A percentile compares a stretch with the other conserved stretches of the same genome.
Conservation (phyloP, 2,329 filamentous ascomycete genomes). For the Hypomyces perniciosus region DNA sequence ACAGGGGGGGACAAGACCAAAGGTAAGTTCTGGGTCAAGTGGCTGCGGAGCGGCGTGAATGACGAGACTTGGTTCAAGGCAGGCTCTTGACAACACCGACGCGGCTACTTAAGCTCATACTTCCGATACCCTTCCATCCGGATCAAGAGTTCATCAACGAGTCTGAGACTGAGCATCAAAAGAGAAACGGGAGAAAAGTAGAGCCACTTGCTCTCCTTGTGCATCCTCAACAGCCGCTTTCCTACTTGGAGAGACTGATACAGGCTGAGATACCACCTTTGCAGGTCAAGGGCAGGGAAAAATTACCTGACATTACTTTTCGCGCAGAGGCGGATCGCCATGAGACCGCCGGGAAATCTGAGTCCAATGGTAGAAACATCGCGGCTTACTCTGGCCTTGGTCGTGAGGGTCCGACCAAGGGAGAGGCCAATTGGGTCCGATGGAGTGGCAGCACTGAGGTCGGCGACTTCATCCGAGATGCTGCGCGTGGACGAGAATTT, state of each 20-base stretch:
- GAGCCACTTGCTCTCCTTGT: conserved; percentile 80
- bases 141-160: conserved; percentile 36
- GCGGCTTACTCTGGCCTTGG: conserved; percentile 68
- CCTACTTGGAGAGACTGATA: conserved; percentile 82
- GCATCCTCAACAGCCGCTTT: conserved; percentile 85
- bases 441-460: conserved; percentile 89
- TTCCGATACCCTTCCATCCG: conserved; percentile 55
- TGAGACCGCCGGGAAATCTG: conserved; percentile 31
- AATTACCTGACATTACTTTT: conserved; percentile 70
- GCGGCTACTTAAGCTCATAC: conserved; percentile 70
- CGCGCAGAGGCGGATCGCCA: conserved; percentile 68
- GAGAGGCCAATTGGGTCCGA: conserved; percentile 60
- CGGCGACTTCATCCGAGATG: conserved; percentile 89
- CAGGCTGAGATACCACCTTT: conserved; percentile 78
- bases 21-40: conserved; percentile 19
- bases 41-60: not conserved
- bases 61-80: conserved; percentile 41
- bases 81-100: conserved; percentile 74
- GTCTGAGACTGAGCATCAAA: conserved; percentile 30
- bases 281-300: conserved; percentile 57
- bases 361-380: conserved; percentile 39
- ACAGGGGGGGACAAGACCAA: conserved; percentile 23
- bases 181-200: conserved; percentile 38
- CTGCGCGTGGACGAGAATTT: conserved; percentile 78
- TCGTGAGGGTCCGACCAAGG: conserved; percentile 45